These are phyloP conservation scores for Pholiota adiposa DNA, from an alignment of 1,284 basidiomycete species.

Conservation along the genomic window DNA sequence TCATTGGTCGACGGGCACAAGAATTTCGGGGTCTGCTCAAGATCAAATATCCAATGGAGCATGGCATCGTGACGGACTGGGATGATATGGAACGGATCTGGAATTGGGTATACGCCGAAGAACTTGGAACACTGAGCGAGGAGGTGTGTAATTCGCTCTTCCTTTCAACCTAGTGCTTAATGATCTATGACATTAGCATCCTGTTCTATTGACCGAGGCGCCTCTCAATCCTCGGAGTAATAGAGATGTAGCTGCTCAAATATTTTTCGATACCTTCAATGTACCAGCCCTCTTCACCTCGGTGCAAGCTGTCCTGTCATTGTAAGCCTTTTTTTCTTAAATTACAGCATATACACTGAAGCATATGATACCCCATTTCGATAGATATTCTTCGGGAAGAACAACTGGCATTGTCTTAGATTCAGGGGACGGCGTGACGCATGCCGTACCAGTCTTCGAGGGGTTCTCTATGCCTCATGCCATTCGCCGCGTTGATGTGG, in stretches of 20 bases:
- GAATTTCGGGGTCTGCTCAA: constrained; percentile 93
- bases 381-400: constrained; percentile 96
- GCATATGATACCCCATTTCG: background rate
- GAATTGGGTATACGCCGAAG: constrained; percentile 96
- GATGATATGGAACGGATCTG: constrained; percentile 99
- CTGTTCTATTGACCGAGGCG: constrained; percentile 93
- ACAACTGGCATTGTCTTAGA: constrained; percentile 99
- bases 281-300: constrained; percentile 97
- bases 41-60: constrained; percentile 99
- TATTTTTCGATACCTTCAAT: constrained; percentile 99
- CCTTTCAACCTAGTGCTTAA: constrained; percentile 20
- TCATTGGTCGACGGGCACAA: constrained; percentile 93
- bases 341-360: constrained; percentile 19
- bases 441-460: constrained; percentile 98
- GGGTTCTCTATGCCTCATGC: constrained; percentile 99
- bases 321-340: constrained; percentile 58
- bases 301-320: constrained; percentile 94
- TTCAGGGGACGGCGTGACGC: constrained; percentile 98
- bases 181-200: constrained; percentile 67
- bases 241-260: constrained; percentile 93
- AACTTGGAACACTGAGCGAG: constrained; percentile 92
- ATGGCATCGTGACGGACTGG: constrained; percentile 95
- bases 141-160: constrained; percentile 64
- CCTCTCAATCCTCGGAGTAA: constrained; percentile 95
- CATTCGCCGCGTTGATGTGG: constrained; percentile 94